Evolutionary conservation across 176 grass and related monocot species (phyloP).

Genomic region (Leersia perrieri): DNA sequence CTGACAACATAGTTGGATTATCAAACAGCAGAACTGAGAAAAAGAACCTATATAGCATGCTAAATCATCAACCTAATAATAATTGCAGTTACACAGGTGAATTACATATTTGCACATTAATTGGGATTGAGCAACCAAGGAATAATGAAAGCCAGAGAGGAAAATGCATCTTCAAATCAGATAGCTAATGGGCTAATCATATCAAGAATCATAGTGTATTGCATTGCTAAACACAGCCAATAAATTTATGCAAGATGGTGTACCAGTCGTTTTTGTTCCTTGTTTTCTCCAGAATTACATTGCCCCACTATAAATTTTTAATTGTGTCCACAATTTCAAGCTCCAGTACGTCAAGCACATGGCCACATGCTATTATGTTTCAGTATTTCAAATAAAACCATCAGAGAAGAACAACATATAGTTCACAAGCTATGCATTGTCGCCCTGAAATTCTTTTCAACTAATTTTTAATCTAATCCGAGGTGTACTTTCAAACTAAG

Average conservation of each 20-base stretch:
- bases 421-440: not conserved
- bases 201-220: conserved; percentile 4
- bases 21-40: not conserved
- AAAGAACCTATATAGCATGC: not conserved
- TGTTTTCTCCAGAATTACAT: not conserved
- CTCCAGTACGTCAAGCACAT: not conserved
- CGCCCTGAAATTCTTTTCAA: conserved; percentile 7
- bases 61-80: not conserved
- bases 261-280: not conserved
- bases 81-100: not conserved
- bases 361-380: not conserved
- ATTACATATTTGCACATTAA: not conserved
- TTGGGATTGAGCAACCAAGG: not conserved
- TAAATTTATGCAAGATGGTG: not conserved
- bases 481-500: conserved; percentile 1
- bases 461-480: not conserved
- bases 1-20: not conserved
- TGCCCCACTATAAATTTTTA: not conserved
- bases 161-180: conserved; percentile 6
- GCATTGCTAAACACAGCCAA: conserved; percentile 1
- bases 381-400: not conserved
- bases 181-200: not conserved
- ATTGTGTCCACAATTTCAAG: not conserved
- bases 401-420: not conserved
- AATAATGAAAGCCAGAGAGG: not conserved